Percentiles rank a stretch among this genome's conserved stretches.
These are phyloP conservation scores for Roridomyces roridus DNA, from an alignment of 768 basidiomycete genomes.

Conservation along the genomic window DNA sequence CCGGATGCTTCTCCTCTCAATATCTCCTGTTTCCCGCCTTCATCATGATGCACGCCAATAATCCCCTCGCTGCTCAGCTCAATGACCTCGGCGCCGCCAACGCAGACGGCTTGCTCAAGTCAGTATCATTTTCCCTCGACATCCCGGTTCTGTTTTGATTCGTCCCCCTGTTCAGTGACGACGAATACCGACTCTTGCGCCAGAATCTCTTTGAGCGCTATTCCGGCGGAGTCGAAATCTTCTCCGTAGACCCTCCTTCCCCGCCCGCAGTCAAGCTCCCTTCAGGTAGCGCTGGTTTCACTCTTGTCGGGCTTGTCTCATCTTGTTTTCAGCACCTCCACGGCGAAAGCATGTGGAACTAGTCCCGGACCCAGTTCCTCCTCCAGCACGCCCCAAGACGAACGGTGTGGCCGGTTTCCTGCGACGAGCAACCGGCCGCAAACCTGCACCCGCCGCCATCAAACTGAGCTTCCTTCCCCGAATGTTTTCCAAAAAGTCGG, in stretches of 20 bases:
- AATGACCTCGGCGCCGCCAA: slow-evolving; percentile 74
- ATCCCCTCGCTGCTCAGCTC: slow-evolving; percentile 63
- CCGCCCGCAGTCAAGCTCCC: slow-evolving; percentile 32
- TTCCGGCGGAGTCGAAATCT: slow-evolving; percentile 36
- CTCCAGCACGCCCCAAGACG: slow-evolving; percentile 28
- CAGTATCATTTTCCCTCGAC: slow-evolving; percentile 28
- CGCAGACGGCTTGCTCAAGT: slow-evolving; percentile 71
- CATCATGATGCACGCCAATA: slow-evolving; percentile 44
- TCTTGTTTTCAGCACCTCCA: slow-evolving; percentile 23
- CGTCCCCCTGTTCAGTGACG: slow-evolving; percentile 53
- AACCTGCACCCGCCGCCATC: slow-evolving; percentile 24
- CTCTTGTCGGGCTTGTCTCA: slow-evolving; percentile 1
- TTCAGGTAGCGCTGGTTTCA: slow-evolving; percentile 14
- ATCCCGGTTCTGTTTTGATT: not conserved
- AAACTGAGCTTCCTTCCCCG: slow-evolving; percentile 40
- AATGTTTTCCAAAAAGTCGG: slow-evolving; percentile 39
- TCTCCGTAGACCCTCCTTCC: slow-evolving; percentile 33
- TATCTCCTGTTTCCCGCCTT: slow-evolving; percentile 27
- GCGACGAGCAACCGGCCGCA: slow-evolving; percentile 46
- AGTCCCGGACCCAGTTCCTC: slow-evolving; percentile 4
- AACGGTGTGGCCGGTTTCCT: slow-evolving; percentile 42
- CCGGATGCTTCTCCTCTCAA: slow-evolving; percentile 10
- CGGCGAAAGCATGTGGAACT: slow-evolving; percentile 29
- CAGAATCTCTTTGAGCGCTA: slow-evolving; percentile 72
- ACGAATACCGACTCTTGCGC: slow-evolving; percentile 74